These are phyloP conservation scores for Aspergillus nanangensis DNA, from an alignment of 495 filamentous ascomycete genomes.

Conservation along the genomic window DNA sequence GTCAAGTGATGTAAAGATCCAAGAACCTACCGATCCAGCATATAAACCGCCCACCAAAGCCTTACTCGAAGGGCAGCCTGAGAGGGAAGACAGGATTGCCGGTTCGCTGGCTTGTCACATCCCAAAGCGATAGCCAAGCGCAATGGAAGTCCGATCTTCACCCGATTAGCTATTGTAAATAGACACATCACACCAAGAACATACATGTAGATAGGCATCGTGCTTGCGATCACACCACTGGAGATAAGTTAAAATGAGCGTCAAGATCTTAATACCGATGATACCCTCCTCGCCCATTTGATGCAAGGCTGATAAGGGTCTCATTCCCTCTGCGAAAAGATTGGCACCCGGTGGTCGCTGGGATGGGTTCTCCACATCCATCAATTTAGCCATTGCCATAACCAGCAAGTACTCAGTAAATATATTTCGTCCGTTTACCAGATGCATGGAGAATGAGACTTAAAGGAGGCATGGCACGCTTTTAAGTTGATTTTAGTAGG, in stretches of 20 bases:
- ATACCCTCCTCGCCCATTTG: slow-evolving; percentile 16
- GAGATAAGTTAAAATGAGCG: slow-evolving; percentile 18
- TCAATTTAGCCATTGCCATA: slow-evolving; percentile 23
- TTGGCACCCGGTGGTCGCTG: slow-evolving; percentile 15
- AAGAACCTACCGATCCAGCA: slow-evolving; percentile 17
- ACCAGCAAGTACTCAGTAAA: slow-evolving; percentile 22
- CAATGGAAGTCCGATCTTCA: slow-evolving; percentile 17
- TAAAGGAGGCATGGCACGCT: too few relatives aligned
- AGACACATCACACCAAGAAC: neutral
- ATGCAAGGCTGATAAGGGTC: slow-evolving; percentile 14
- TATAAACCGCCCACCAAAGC: slow-evolving; percentile 24
- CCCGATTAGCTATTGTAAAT: neutral
- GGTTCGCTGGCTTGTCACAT: slow-evolving; percentile 11
- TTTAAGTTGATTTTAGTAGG: too few relatives aligned
- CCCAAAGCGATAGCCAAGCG: slow-evolving; percentile 20
- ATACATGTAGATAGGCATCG: slow-evolving; percentile 20
- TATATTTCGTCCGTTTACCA: too few relatives aligned
- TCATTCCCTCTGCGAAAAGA: slow-evolving; percentile 19
- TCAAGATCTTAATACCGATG: slow-evolving; percentile 17
- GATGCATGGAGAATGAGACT: too few relatives aligned
- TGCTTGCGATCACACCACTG: slow-evolving; percentile 23
- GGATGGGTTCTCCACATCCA: slow-evolving; percentile 16
- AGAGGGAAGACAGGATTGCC: slow-evolving; percentile 16
- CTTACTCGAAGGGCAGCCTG: slow-evolving; percentile 15
- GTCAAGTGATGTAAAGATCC: neutral